Evolutionary conservation across 352 stramenopile genomes (phyloP).

Genomic region (Salisapilia sapeloensis): DNA sequence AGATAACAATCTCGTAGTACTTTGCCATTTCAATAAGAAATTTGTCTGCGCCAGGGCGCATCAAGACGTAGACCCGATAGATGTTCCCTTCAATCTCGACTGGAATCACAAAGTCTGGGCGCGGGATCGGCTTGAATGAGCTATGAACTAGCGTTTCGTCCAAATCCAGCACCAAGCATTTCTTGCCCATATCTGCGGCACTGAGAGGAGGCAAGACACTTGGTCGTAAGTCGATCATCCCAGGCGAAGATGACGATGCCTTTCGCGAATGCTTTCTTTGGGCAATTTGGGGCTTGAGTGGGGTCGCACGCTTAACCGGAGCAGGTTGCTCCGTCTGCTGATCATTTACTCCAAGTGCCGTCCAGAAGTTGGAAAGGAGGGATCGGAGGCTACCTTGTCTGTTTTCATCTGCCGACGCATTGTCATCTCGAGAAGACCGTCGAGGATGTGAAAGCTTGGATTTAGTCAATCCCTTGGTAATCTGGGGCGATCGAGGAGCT

Average conservation of each 20-base stretch:
- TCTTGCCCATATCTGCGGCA: conserved; percentile 50
- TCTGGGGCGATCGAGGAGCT: conserved; percentile 22
- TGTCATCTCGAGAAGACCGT: conserved; percentile 10
- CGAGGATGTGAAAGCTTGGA: too few species aligned
- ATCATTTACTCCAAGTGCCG: conserved; percentile 35
- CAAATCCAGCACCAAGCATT: conserved; percentile 90
- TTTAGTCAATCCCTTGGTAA: conserved; percentile 1
- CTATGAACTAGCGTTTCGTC: conserved; percentile 97
- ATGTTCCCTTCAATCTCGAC: conserved; percentile 88
- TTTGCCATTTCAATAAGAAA: conserved; percentile 94
- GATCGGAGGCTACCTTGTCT: conserved; percentile 42
- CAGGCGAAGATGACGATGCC: conserved; percentile 15
- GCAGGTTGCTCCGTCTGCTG: conserved; percentile 28
- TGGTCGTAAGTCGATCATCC: conserved; percentile 39
- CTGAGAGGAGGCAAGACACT: conserved; percentile 25
- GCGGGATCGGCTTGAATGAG: conserved; percentile 87
- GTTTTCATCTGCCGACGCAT: conserved; percentile 3
- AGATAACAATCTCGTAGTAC: conserved; percentile 97
- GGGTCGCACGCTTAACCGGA: conserved; percentile 10
- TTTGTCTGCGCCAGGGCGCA: conserved; percentile 87
- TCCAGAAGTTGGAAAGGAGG: conserved; percentile 56
- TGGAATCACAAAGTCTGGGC: conserved; percentile 94
- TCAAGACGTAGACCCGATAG: conserved; percentile 83
- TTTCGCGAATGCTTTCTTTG: conserved; percentile 5
- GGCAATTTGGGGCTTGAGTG: conserved; percentile 5